Percentiles rank a stretch among this genome's conserved stretches.
Evolutionary conservation across 78 protist species (phyloP).

Genomic region (Creolimax fragrantissima): DNA sequence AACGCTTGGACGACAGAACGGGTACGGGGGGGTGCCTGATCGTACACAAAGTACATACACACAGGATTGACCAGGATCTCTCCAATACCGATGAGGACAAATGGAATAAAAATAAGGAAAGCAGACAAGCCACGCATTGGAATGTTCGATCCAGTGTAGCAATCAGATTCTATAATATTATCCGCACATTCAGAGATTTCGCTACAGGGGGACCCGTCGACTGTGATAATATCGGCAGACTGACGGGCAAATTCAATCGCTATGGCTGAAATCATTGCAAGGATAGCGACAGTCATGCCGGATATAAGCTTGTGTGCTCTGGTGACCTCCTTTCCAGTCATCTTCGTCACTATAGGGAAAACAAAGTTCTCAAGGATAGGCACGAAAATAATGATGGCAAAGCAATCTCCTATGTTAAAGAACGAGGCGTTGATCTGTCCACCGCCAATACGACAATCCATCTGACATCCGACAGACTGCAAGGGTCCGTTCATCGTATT

Average conservation of each 20-base stretch:
- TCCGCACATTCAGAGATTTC: neutral
- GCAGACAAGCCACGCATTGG: neutral
- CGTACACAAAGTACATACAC: neutral
- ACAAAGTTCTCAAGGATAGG: neutral
- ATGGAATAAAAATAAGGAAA: conserved; percentile 8
- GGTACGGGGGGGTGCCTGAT: conserved; percentile 9
- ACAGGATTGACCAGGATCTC: conserved; percentile 15
- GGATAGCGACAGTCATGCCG: neutral
- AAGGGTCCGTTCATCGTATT: conserved; percentile 7
- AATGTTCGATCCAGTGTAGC: neutral
- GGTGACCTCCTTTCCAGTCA: neutral
- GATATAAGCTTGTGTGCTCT: conserved; percentile 13
- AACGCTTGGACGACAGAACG: conserved; percentile 8
- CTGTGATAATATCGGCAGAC: neutral
- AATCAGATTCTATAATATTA: neutral
- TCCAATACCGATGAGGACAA: conserved; percentile 8
- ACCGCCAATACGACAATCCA: neutral
- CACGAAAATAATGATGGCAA: conserved; percentile 13
- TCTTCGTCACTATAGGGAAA: neutral
- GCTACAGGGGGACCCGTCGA: neutral
- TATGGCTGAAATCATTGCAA: neutral
- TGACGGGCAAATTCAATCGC: neutral
- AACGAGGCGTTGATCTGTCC: conserved; percentile 25
- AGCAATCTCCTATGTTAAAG: conserved; percentile 19
- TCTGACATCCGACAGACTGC: conserved; percentile 1